Evolutionary conservation across 2,329 filamentous ascomycete species (phyloP).

Genomic region (Penicillium sp.): DNA sequence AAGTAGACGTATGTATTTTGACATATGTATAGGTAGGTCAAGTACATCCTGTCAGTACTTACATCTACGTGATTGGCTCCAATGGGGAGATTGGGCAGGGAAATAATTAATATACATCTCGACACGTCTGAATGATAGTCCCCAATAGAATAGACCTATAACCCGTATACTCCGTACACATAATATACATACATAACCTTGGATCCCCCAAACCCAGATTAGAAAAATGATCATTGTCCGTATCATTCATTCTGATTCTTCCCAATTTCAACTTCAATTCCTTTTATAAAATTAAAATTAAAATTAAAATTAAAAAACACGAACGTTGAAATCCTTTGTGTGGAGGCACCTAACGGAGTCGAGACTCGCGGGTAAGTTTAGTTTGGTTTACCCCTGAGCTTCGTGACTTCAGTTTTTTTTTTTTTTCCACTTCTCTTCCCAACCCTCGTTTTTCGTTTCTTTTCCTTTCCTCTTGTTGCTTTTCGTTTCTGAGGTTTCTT

Average conservation of each 20-base stretch:
- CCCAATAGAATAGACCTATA: not conserved
- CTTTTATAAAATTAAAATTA: not conserved
- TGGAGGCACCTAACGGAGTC: constrained; percentile 8
- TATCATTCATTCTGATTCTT: constrained; percentile 19
- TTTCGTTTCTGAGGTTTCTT: constrained; percentile 12
- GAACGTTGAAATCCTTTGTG: constrained; percentile 4
- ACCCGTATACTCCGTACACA: not conserved
- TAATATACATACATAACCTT: constrained; percentile 3
- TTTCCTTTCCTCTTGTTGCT: constrained; percentile 9
- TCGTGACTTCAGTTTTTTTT: constrained; percentile 8
- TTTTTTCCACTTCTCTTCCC: not conserved
- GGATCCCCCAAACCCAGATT: constrained; percentile 10
- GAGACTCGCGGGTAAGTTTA: constrained; percentile 11
- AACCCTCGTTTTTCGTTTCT: not conserved
- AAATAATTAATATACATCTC: constrained; percentile 8
- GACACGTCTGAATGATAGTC: constrained; percentile 9
- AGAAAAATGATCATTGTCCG: constrained; percentile 23
- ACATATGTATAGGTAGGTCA: not conserved
- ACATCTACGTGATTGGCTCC: not conserved
- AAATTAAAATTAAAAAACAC: not conserved
- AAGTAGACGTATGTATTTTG: not conserved
- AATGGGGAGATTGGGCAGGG: not conserved
- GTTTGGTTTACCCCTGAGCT: constrained; percentile 18
- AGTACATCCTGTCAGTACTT: not conserved
- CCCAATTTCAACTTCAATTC: not conserved